Evolutionary conservation across 2,329 filamentous ascomycete genomes (phyloP).

Genomic region (Cladorrhinum sp.): DNA sequence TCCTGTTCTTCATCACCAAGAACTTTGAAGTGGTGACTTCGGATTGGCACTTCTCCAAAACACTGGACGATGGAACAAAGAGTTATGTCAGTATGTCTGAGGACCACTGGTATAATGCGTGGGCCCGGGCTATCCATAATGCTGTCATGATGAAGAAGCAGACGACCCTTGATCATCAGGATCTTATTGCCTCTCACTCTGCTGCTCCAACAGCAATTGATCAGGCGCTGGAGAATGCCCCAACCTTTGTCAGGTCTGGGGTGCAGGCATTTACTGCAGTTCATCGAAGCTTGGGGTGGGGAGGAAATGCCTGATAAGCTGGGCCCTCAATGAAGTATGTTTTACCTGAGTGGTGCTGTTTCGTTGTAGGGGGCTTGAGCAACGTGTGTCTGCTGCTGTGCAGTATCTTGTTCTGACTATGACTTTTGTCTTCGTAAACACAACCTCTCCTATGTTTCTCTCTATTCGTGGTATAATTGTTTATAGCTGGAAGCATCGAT

Average conservation of each 20-base stretch:
- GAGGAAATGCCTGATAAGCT: conserved; percentile 30
- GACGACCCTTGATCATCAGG: conserved; percentile 53
- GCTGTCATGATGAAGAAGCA: conserved; percentile 58
- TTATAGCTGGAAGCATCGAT: too few relatives aligned
- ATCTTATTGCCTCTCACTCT: conserved; percentile 45
- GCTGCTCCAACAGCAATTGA: conserved; percentile 37
- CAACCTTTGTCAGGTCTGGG: conserved; percentile 46
- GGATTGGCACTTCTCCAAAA: conserved; percentile 56
- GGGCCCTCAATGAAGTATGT: background rate
- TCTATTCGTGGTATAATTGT: background rate
- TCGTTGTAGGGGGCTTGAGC: background rate
- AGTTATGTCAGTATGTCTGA: conserved; percentile 54
- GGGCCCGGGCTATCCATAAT: conserved; percentile 57
- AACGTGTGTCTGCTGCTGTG: background rate
- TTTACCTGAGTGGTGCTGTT: background rate
- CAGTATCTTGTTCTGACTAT: too few relatives aligned
- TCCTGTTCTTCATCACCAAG: conserved; percentile 64
- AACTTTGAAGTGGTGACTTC: conserved; percentile 62
- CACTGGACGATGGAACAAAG: conserved; percentile 35
- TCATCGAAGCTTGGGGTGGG: conserved; percentile 55
- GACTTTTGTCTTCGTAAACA: too few relatives aligned
- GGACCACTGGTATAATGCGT: conserved; percentile 60
- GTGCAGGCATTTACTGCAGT: conserved; percentile 50
- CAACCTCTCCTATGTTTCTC: too few relatives aligned
- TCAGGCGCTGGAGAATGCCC: conserved; percentile 39